These are phyloP conservation scores for Daldinia decipiens DNA, from an alignment of 495 filamentous ascomycete species.

Conservation along the genomic window DNA sequence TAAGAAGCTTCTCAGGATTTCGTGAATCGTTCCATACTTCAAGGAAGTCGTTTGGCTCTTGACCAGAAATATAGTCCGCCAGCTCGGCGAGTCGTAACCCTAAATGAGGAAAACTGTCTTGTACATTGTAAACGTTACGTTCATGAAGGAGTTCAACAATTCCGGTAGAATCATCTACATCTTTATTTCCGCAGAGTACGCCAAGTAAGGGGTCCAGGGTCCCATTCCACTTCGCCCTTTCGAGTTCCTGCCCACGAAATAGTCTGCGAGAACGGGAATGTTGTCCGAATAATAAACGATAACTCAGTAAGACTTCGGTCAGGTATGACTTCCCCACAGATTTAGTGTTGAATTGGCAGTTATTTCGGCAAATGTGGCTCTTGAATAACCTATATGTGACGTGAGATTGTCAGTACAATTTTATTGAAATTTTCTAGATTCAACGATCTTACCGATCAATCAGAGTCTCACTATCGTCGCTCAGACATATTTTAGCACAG, in stretches of 20 bases:
- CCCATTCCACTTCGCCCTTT: conserved; percentile 3
- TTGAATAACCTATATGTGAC: conserved; percentile 1
- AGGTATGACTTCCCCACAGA: conserved; percentile 1
- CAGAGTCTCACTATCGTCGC: not conserved
- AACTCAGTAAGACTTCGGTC: conserved; percentile 12
- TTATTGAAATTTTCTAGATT: not conserved
- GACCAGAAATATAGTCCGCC: conserved; percentile 9
- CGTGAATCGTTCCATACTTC: conserved; percentile 16
- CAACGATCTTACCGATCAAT: conserved; percentile 11
- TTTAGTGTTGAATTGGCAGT: not conserved
- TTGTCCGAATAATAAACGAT: conserved; percentile 21
- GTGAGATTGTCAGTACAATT: not conserved
- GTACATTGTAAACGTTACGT: conserved; percentile 7
- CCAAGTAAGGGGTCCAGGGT: conserved; percentile 13
- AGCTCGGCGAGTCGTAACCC: conserved; percentile 9
- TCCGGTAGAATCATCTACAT: not conserved
- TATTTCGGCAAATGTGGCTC: conserved; percentile 1
- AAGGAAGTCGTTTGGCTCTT: conserved; percentile 6
- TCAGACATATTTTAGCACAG: conserved; percentile 15
- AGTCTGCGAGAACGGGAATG: not conserved
- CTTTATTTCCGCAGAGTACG: conserved; percentile 6
- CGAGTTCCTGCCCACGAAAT: not conserved
- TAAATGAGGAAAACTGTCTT: conserved; percentile 11
- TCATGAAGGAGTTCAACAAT: conserved; percentile 4
- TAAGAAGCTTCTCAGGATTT: conserved; percentile 15